Percentiles rank a stretch among this genome's conserved stretches.
These are phyloP conservation scores for Gracilariopsis chorda DNA, from an alignment of 23 red algal species.

Conservation along the genomic window DNA sequence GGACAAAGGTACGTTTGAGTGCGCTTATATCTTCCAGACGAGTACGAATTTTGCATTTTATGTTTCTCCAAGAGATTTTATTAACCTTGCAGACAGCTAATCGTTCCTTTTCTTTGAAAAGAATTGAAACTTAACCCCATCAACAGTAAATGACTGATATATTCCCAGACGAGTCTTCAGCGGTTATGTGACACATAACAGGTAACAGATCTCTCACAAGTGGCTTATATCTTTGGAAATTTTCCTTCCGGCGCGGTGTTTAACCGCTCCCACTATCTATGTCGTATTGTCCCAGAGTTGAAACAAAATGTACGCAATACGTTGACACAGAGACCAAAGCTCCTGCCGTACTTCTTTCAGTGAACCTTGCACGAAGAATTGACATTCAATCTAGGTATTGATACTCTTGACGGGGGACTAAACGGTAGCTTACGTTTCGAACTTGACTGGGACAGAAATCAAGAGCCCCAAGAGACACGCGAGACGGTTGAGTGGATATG, in stretches of 20 bases:
- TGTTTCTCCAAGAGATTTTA: too few species aligned
- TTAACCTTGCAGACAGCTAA: too few species aligned
- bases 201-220: too few species aligned
- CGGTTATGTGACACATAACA: too few species aligned
- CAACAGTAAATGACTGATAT: constrained; percentile 73
- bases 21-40: too few species aligned
- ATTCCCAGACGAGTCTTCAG: too few species aligned
- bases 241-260: too few species aligned
- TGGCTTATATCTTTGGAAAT: too few species aligned
- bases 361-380: constrained; percentile 82
- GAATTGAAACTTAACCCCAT: constrained; percentile 60
- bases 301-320: constrained; percentile 92
- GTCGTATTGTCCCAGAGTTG: too few species aligned
- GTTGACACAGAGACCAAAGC: constrained; percentile 65
- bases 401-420: constrained; percentile 79
- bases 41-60: too few species aligned
- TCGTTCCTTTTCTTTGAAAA: too few species aligned
- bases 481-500: constrained; percentile 58
- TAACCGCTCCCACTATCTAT: too few species aligned
- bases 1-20: constrained; percentile 66
- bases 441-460: constrained; percentile 47
- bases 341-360: constrained; percentile 70
- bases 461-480: constrained; percentile 32
- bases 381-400: constrained; percentile 77
- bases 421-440: constrained; percentile 88